Conservation (phyloP, 768 basidiomycete species). For the Dioszegia aurantiaca region DNA sequence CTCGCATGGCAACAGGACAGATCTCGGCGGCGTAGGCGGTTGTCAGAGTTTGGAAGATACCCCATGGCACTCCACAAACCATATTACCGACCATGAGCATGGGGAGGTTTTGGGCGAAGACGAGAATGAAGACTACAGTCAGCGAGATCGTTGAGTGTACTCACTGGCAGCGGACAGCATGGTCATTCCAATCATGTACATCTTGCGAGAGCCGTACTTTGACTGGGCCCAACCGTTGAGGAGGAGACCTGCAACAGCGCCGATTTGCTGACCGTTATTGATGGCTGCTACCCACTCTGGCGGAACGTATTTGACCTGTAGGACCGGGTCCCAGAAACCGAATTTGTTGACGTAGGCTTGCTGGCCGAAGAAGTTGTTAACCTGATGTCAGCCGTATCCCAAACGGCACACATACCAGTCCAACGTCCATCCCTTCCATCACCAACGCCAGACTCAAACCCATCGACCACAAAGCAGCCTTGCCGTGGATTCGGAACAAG, state of each 20-base stretch:
- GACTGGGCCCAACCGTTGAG: conserved; percentile 33
- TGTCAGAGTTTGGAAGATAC: conserved; percentile 30
- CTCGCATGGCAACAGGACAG: conserved; percentile 47
- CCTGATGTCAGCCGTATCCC: neutral
- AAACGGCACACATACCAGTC: neutral
- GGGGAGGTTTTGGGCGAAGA: conserved; percentile 25
- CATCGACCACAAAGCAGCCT: conserved; percentile 7
- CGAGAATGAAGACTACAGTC: conserved; percentile 33
- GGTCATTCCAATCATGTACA: conserved; percentile 19
- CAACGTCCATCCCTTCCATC: conserved; percentile 14
- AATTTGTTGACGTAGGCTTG: neutral
- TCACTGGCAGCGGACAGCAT: conserved; percentile 4
- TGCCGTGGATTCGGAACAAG: conserved; percentile 3
- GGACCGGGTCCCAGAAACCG: neutral
- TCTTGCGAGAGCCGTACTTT: conserved; percentile 37
- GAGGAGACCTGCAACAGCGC: conserved; percentile 33
- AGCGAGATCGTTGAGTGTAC: conserved; percentile 15
- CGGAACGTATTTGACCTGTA: conserved; percentile 3
- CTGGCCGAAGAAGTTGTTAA: conserved; percentile 12
- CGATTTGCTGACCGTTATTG: conserved; percentile 12
- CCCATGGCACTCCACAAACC: conserved; percentile 15
- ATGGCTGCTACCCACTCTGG: conserved; percentile 13
- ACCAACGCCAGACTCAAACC: conserved; percentile 7
- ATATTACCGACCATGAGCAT: conserved; percentile 21
- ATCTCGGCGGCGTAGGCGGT: conserved; percentile 41